Percentiles rank a stretch among this genome's conserved stretches.
phyloP scores from a whole-genome alignment of 345 rosid genomes.

The Populus deltoides region DNA sequence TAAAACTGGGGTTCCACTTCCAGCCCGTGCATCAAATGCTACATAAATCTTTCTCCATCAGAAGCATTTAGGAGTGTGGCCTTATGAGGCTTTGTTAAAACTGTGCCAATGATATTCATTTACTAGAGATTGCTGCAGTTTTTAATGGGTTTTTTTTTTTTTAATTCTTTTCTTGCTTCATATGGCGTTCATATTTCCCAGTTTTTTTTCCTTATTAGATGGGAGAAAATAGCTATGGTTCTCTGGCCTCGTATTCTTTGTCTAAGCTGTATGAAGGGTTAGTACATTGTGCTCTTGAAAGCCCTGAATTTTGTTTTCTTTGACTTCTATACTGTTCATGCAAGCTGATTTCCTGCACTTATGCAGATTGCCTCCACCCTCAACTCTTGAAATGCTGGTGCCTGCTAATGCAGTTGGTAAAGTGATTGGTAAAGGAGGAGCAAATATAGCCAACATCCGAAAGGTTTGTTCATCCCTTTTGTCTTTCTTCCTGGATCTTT shows the following conservation, averaged over 20 bases:
- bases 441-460: constrained; percentile 79
- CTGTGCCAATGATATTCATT: not conserved
- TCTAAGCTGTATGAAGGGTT: constrained; percentile 69
- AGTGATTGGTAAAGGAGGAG: constrained; percentile 92
- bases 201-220: constrained; percentile 34
- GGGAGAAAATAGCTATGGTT: constrained; percentile 61
- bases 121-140: not conserved
- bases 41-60: not conserved
- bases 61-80: not conserved
- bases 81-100: not conserved
- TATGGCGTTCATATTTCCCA: constrained; percentile 5
- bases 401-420: constrained; percentile 85
- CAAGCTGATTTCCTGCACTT: constrained; percentile 13
- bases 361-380: constrained; percentile 55
- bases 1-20: not conserved
- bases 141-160: not conserved
- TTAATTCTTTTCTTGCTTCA: not conserved
- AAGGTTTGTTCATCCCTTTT: constrained; percentile 50
- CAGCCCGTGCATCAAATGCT: not conserved
- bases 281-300: constrained; percentile 27
- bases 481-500: not conserved
- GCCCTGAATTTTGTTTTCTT: not conserved
- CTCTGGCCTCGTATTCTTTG: constrained; percentile 65
- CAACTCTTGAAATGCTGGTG: constrained; percentile 67
- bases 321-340: not conserved